Conservation (phyloP, 345 rosid species). For the Arabidopsis arenosa region DNA sequence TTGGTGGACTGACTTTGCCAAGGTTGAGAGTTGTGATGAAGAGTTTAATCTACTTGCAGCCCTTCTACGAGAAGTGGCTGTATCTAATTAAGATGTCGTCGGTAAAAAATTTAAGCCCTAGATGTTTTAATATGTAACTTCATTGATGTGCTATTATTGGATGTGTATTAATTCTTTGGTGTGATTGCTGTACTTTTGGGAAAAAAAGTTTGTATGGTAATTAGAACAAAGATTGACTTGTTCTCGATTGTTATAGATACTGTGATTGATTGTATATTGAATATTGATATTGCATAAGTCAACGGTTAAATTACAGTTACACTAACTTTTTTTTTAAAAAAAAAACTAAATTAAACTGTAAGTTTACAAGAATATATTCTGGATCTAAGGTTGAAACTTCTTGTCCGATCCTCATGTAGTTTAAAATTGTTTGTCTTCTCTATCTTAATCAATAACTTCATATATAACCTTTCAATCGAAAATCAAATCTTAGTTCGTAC, state of each 20-base stretch:
- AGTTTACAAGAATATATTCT: neutral
- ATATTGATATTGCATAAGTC: neutral
- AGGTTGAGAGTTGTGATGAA: slow-evolving; percentile 24
- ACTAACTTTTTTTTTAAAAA: too few relatives aligned
- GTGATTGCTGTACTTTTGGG: slow-evolving; percentile 24
- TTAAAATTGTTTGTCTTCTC: too few relatives aligned
- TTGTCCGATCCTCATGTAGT: too few relatives aligned
- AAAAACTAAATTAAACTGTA: neutral
- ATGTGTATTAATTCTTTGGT: slow-evolving; percentile 36
- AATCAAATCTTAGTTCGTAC: neutral
- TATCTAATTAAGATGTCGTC: slow-evolving; percentile 28
- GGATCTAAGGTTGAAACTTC: too few relatives aligned
- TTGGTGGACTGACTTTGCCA: slow-evolving; percentile 31
- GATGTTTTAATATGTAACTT: slow-evolving; percentile 37
- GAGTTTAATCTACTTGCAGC: slow-evolving; percentile 36
- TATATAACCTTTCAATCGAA: too few relatives aligned
- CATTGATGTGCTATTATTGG: slow-evolving; percentile 20
- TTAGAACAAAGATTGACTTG: slow-evolving; percentile 25
- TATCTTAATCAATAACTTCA: too few relatives aligned
- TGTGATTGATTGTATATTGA: neutral
- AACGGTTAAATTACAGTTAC: neutral
- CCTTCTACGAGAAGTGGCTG: slow-evolving; percentile 39
- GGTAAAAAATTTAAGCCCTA: slow-evolving; percentile 27
- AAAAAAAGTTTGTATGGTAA: slow-evolving; percentile 12
- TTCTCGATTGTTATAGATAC: neutral